Evolutionary conservation across 441 rosid genomes (phyloP), one percentile per base, ranked within the genome.

Genomic region (Croton laevigatus): DNA sequence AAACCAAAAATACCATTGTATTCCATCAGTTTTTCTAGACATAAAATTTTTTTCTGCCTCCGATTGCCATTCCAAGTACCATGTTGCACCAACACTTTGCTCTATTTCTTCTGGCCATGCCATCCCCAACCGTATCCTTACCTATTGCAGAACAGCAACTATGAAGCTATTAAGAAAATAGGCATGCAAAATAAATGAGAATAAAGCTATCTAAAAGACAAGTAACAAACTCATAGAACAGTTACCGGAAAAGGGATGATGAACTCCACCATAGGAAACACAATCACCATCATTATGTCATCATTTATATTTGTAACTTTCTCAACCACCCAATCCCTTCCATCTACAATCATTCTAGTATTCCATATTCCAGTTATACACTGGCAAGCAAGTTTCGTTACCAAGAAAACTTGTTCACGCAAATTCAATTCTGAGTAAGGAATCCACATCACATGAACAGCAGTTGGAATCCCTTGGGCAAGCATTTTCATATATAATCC

Each of bases 401-500:
- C 75, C 84, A 94, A 73, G 75, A 90, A 75, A 79, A 94, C 87
- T 78, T 91, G 98, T 73, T 91, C 94, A 68, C 68, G 78, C 64
- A 91, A 73, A 86, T 80, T 83, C 82, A 91, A 86, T 79, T 94
- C 98, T 49, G 95, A 89, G 61, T 91, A 80, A 67, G 97, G 98
- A 80, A 91, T 94, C 97, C 93, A 84, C 97, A 94, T 94, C 76
- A 91, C 76, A 32, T 90, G 95, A 78, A 94, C 89, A 70, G 87
- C 73, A 51, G 97, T 90, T 70, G 97, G 97, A 60, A 90, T 87
- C 68, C 89, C 91, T 66, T 79, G 83, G 72, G 94, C 95, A 82
- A 94, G 88, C 97, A 94, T 90, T 88, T 89, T 94, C 87, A 88
- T 79, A 75, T 94, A 94, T 53, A 91, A 81, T 68, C 95, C 97